These are phyloP conservation scores for Gnomoniopsis sp. DNA, from an alignment of 2,329 filamentous ascomycete genomes.

Conservation along the genomic window DNA sequence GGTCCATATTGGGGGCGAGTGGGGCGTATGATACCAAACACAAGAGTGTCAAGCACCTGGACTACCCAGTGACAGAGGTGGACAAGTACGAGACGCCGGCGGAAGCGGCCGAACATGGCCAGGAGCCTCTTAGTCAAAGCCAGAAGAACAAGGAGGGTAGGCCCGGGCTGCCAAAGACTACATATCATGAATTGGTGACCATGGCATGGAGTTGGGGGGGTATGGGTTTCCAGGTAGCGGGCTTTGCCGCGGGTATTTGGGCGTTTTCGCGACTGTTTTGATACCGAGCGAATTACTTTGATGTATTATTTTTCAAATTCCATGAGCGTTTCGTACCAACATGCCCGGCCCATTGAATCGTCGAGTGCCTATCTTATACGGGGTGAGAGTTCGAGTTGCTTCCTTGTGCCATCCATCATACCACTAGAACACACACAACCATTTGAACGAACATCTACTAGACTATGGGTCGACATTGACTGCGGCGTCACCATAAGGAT, in stretches of 20 bases:
- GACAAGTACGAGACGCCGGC: neutral
- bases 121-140: neutral
- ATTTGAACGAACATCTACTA: too few species aligned
- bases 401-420: too few species aligned
- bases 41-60: neutral
- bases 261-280: slow-evolving; percentile 4
- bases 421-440: too few species aligned
- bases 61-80: neutral
- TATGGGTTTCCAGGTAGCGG: neutral
- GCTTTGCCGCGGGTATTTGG: neutral
- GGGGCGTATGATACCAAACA: neutral
- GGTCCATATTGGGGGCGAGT: neutral
- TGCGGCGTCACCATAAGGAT: too few species aligned
- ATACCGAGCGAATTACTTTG: neutral
- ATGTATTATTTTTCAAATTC: neutral
- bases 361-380: too few species aligned
- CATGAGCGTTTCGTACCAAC: too few species aligned
- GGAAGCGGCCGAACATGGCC: neutral
- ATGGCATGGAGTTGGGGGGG: slow-evolving; percentile 1
- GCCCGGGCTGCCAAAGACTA: neutral
- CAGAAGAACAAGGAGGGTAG: neutral
- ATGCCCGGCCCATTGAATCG: too few species aligned
- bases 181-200: neutral
- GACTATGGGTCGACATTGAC: too few species aligned
- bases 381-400: too few species aligned